phyloP scores from a whole-genome alignment of 108 stramenopile species.

The Discostella stelligeroides region DNA sequence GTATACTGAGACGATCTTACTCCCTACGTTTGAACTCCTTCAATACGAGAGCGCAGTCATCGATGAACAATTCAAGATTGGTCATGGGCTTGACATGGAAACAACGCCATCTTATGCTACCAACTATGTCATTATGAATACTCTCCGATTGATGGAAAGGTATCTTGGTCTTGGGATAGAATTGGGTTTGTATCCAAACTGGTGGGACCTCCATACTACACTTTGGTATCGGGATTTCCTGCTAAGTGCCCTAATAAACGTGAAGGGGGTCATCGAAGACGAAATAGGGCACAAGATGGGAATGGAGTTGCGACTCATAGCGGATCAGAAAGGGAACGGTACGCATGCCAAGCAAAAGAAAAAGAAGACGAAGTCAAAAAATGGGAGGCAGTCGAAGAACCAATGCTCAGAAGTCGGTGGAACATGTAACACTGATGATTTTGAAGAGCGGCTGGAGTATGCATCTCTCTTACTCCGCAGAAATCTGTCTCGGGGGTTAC shows the following conservation, averaged over 20 bases:
- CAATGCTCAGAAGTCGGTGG: conserved; percentile 7
- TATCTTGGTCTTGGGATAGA: conserved; percentile 65
- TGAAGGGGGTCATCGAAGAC: conserved; percentile 50
- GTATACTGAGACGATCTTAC: conserved; percentile 71
- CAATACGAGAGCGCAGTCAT: conserved; percentile 63
- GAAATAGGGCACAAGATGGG: conserved; percentile 30
- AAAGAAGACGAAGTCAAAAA: conserved; percentile 43
- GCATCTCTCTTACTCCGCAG: conserved; percentile 54
- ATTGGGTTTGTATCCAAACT: conserved; percentile 58
- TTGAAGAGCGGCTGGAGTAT: conserved; percentile 67
- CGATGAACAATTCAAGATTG: conserved; percentile 54
- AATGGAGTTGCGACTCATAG: conserved; percentile 31
- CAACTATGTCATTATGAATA: conserved; percentile 58
- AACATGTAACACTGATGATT: conserved; percentile 47
- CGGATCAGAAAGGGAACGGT: conserved; percentile 36
- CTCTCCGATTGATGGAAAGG: conserved; percentile 70
- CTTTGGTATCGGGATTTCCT: conserved; percentile 86
- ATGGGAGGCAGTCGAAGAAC: conserved; percentile 28
- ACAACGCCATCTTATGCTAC: conserved; percentile 60
- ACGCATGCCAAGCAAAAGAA: conserved; percentile 14
- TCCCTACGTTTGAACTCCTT: conserved; percentile 66
- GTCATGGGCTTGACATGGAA: conserved; percentile 30
- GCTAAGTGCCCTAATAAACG: conserved; percentile 61
- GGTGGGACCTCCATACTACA: conserved; percentile 64
- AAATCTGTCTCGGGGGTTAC: conserved; percentile 68